Percentiles rank a stretch among this genome's conserved stretches.
Conservation (phyloP, 441 rosid genomes). For the Biscutella laevigata region DNA sequence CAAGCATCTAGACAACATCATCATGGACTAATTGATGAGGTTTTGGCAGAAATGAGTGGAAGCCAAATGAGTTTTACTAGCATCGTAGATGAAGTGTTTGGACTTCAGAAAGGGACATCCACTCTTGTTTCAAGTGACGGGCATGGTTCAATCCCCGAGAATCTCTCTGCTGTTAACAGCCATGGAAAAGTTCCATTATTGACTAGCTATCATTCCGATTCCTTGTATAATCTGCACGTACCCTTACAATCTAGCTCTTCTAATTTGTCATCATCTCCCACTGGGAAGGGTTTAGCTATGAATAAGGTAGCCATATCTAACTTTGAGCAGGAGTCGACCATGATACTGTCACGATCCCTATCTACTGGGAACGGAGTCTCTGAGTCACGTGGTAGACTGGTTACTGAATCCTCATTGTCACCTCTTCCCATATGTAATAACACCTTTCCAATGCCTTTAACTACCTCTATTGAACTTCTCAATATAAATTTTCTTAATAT, state of each 20-base stretch:
- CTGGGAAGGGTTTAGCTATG: conserved; percentile 38
- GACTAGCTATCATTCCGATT: conserved; percentile 50
- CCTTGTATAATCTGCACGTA: conserved; percentile 40
- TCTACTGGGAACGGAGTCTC: conserved; percentile 36
- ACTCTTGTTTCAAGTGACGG: conserved; percentile 42
- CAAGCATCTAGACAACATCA: conserved; percentile 48
- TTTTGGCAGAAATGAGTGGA: conserved; percentile 46
- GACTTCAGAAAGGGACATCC: conserved; percentile 60
- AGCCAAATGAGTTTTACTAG: conserved; percentile 70
- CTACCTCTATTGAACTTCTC: background rate
- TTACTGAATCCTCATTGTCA: conserved; percentile 42
- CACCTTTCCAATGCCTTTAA: conserved; percentile 25
- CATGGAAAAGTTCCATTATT: conserved; percentile 41
- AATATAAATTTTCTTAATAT: background rate
- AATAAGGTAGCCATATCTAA: conserved; percentile 54
- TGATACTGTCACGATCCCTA: conserved; percentile 53
- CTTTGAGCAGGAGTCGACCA: conserved; percentile 71
- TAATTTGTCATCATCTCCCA: conserved; percentile 42
- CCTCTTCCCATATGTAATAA: conserved; percentile 79
- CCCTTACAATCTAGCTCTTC: conserved; percentile 46
- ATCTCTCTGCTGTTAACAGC: conserved; percentile 10
- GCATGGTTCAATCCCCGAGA: conserved; percentile 21
- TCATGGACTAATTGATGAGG: conserved; percentile 48
- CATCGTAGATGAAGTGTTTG: conserved; percentile 89
- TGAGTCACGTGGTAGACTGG: conserved; percentile 36